Base-by-base conservation (phyloP, 495 filamentous ascomycete species). In the Barbatosphaeria neglecta region DNA sequence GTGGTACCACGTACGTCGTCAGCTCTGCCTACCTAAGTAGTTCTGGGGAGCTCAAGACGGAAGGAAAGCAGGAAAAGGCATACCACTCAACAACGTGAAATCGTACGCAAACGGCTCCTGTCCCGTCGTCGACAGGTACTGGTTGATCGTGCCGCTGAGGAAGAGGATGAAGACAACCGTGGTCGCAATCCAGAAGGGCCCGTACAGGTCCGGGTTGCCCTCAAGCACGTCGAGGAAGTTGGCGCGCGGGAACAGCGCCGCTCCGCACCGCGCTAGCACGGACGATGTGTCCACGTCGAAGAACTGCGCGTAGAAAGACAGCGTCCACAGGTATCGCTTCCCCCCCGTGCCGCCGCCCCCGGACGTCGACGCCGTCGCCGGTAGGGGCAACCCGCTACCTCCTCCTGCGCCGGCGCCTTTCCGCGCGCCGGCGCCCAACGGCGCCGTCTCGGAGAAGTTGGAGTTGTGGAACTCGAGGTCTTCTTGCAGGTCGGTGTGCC, bases 381-480 rank as follows among this genome's bases (percentile, higher is more conserved):
- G 82, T 18, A 82, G 75, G 31, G 85, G 84, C 3, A 78, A 73
- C 16, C 78, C 68, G 16, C 6, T 15, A 3, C 31, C 13, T 15
- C 31, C 31, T 47, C 48, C 43, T 38, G 40, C 24, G 44, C 11
- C 45, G 33, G 23, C 68, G 52, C 75, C 69, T 49, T 78, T 74
- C 55, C 69, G 66, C 42, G 61, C 66, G 53, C 70, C 75, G 46
- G 75, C 70, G 50, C 31, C 13, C 9, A 35, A n/a, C 31, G 31
- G 31, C 13, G 73, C 62, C 62, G 64, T 79, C 71, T 66, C 63
- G 51, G 56, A 62, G 64, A 73, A 75, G 60, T 65, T 76, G 37
- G 88, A 95, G 55, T 84, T 81, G 75, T 98, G 92, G 71, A 98
- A 98, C 76, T 97, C 93, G 52, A 97, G 88, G 70, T 97, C 93